Evolutionary conservation across 495 filamentous ascomycete species (phyloP), one percentile per base, ranked within the genome.

Genomic region (Penicillium steckii): DNA sequence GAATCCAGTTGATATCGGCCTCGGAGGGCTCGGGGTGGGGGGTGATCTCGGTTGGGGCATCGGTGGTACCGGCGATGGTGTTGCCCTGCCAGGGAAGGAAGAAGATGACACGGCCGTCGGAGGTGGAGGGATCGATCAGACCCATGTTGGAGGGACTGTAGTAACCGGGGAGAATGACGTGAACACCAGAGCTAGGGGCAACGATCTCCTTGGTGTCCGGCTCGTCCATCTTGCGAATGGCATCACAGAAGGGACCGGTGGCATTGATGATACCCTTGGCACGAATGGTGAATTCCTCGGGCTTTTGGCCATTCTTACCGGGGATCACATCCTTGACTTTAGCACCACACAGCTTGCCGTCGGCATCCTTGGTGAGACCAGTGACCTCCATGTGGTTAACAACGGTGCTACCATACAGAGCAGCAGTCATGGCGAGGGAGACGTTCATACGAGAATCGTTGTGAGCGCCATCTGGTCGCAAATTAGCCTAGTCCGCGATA

Each of bases 21-120:
- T 98, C 94, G 35, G 87, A 86, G 7, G 94, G 90, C 25, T 96
- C 72, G 0, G 94, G 94, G 59, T 95, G 90, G n/a, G 77, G 78
- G 7, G 83, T 82, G 48, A 98, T 87, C 18, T 74, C 72, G n/a
- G 89, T 87, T 5, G 92, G 87, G 18, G 89, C 86, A 60, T 98
- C 94, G 8, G 94, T 98, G 17, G 94, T 98, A 54, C 94, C 94
- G 19, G 94, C 94, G 61, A 98, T 97, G 23, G 94, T 98, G 73
- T 98, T 98, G 42, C 94, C 94, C 72, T 97, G 93, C 94, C 94
- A 98, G 15, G 94, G 94, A 24, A 98, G 82, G 82, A 98, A 98
- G 85, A 98, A 98, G 61, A 97, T 97, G 33, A 98, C 94, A 61
- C 94, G 82, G 15, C 94, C 94, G 65, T 98, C 94, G 0, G 93